phyloP scores from a whole-genome alignment of 441 rosid species.

The Melianthus villosus region DNA sequence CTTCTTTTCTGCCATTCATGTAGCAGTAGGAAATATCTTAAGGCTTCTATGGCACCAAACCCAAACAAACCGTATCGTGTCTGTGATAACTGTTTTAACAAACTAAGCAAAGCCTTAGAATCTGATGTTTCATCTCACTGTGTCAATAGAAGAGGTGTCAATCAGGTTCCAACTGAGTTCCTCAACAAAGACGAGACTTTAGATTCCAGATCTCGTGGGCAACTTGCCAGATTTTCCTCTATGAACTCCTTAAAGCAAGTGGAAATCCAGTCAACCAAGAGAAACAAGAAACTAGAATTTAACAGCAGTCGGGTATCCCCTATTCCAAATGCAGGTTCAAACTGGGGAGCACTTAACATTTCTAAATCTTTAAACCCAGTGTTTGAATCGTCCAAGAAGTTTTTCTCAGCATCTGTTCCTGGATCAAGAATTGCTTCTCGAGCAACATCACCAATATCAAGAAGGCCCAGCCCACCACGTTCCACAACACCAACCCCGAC shows the following conservation, averaged over 20 bases:
- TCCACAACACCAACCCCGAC: conserved; percentile 93
- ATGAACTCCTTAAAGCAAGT: conserved; percentile 65
- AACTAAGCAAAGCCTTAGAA: conserved; percentile 59
- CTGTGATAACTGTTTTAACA: conserved; percentile 69
- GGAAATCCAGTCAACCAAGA: conserved; percentile 48
- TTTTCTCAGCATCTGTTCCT: conserved; percentile 95
- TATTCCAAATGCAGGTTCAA: conserved; percentile 63
- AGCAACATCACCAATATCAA: conserved; percentile 87
- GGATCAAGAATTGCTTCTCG: conserved; percentile 94
- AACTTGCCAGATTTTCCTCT: conserved; percentile 62
- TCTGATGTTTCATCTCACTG: conserved; percentile 48
- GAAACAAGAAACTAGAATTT: conserved; percentile 69
- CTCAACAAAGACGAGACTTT: conserved; percentile 60
- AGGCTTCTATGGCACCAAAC: conserved; percentile 95
- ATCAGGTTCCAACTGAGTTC: conserved; percentile 35
- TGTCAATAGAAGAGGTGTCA: conserved; percentile 55
- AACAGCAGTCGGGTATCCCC: conserved; percentile 88
- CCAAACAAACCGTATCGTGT: conserved; percentile 79
- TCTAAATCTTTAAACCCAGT: conserved; percentile 69
- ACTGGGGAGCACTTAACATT: conserved; percentile 56
- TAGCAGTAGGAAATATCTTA: conserved; percentile 67
- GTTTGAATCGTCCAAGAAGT: conserved; percentile 82
- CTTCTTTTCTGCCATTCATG: conserved; percentile 83
- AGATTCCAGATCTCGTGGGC: conserved; percentile 55
- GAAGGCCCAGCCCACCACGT: conserved; percentile 86